Conservation (phyloP, 2,329 filamentous ascomycete genomes). For the Microdochium bolleyi region DNA sequence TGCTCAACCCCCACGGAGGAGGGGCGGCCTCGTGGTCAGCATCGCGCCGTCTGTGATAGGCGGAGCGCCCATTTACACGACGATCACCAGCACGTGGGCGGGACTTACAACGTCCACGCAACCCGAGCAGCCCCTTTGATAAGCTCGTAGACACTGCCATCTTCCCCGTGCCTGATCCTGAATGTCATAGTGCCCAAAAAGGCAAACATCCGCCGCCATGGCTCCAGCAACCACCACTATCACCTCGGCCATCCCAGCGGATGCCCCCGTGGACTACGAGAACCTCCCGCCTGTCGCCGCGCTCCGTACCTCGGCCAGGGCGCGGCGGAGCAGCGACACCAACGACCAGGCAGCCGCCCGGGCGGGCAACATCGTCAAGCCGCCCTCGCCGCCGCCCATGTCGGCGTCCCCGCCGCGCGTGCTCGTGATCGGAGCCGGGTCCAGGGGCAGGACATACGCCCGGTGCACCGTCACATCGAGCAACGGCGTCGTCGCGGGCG, state of each 20-base stretch:
- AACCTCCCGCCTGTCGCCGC: neutral
- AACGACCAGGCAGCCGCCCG: neutral
- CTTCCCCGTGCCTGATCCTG: too few relatives aligned
- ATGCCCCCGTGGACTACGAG: neutral
- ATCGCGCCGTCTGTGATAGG: too few relatives aligned
- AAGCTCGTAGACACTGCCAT: too few relatives aligned
- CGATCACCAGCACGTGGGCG: too few relatives aligned
- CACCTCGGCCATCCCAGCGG: neutral
- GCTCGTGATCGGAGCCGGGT: constrained; percentile 76
- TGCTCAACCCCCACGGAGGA: too few relatives aligned
- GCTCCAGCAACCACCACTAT: neutral
- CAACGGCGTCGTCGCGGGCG: constrained; percentile 62
- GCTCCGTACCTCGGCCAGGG: neutral
- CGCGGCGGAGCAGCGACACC: neutral
- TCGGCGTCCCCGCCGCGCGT: constrained; percentile 53
- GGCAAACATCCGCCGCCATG: too few relatives aligned
- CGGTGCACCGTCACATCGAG: constrained; percentile 56
- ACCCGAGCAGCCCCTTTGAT: too few relatives aligned
- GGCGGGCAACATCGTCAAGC: constrained; percentile 2
- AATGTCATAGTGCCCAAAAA: too few relatives aligned
- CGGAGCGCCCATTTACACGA: too few relatives aligned
- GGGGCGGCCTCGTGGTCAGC: neutral
- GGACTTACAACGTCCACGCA: too few relatives aligned
- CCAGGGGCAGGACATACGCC: constrained; percentile 69
- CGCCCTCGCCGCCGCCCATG: constrained; percentile 31